Conservation (phyloP, 139 green algal genomes). For the Deuterostichococcus epilithicus region DNA sequence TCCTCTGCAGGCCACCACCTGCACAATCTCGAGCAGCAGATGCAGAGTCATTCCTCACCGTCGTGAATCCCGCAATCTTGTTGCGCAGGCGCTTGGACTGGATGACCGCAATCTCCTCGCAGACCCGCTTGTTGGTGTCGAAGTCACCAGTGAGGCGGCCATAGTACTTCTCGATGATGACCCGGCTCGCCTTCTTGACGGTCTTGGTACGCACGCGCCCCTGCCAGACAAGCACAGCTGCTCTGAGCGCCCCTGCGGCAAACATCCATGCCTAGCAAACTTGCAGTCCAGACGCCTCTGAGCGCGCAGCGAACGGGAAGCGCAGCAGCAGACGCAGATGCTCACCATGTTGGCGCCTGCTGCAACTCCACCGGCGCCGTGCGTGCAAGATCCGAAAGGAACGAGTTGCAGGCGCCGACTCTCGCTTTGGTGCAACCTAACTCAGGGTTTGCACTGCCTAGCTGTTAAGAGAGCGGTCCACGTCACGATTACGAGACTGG, state of each 20-base stretch:
- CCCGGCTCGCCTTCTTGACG: slow-evolving; percentile 94
- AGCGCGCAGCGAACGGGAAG: not conserved
- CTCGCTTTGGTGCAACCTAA: too few species aligned
- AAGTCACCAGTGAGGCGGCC: slow-evolving; percentile 93
- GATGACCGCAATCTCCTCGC: slow-evolving; percentile 97
- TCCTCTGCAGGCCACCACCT: too few species aligned
- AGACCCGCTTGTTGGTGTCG: slow-evolving; percentile 95
- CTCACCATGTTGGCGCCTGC: not conserved
- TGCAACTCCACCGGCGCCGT: too few species aligned
- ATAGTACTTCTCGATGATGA: slow-evolving; percentile 99
- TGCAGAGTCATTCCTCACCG: slow-evolving; percentile 61
- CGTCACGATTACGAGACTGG: too few species aligned
- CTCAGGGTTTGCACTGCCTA: too few species aligned
- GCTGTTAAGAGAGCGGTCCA: too few species aligned
- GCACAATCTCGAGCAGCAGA: too few species aligned
- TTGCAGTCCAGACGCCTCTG: too few species aligned
- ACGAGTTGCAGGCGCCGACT: too few species aligned
- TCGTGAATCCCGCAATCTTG: slow-evolving; percentile 99
- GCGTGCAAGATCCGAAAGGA: too few species aligned
- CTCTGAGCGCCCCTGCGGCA: not conserved
- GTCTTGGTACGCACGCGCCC: slow-evolving; percentile 99
- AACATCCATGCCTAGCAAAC: too few species aligned
- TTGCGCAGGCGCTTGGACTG: slow-evolving; percentile 96
- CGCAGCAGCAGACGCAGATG: too few species aligned
- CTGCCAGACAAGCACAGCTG: slow-evolving; percentile 6